These are phyloP conservation scores for Euphorbia lathyris DNA, from an alignment of 345 rosid genomes.

Conservation along the genomic window DNA sequence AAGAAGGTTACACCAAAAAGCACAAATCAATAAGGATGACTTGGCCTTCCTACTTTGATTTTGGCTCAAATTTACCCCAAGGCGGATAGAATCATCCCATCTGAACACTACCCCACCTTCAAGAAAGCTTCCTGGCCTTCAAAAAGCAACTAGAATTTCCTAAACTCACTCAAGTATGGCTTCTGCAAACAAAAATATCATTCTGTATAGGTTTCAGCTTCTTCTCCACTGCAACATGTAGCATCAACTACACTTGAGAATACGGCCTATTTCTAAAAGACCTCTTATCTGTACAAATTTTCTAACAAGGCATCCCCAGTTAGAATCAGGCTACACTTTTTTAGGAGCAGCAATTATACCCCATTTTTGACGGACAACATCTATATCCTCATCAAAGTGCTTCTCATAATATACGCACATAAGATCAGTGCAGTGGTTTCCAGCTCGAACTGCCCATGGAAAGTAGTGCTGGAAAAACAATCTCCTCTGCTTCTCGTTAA, in stretches of 20 bases:
- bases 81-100: too few relatives aligned
- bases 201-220: background rate
- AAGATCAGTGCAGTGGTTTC: slow-evolving; percentile 55
- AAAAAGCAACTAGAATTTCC: too few relatives aligned
- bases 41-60: too few relatives aligned
- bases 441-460: slow-evolving; percentile 68
- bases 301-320: background rate
- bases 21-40: too few relatives aligned
- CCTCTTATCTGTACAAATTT: background rate
- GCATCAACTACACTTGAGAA: background rate
- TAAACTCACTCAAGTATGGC: too few relatives aligned
- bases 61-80: too few relatives aligned
- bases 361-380: slow-evolving; percentile 58
- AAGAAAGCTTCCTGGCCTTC: too few relatives aligned
- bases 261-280: background rate
- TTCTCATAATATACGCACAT: slow-evolving; percentile 62
- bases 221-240: background rate
- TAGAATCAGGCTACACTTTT: slow-evolving; percentile 6
- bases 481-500: slow-evolving; percentile 57
- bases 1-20: too few relatives aligned
- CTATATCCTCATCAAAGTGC: slow-evolving; percentile 71
- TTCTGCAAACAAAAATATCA: too few relatives aligned
- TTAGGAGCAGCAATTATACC: slow-evolving; percentile 56
- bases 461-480: slow-evolving; percentile 60
- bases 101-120: too few relatives aligned